Base-by-base conservation (phyloP, 176 grass and related monocot genomes). In the Oryza meyeriana region DNA sequence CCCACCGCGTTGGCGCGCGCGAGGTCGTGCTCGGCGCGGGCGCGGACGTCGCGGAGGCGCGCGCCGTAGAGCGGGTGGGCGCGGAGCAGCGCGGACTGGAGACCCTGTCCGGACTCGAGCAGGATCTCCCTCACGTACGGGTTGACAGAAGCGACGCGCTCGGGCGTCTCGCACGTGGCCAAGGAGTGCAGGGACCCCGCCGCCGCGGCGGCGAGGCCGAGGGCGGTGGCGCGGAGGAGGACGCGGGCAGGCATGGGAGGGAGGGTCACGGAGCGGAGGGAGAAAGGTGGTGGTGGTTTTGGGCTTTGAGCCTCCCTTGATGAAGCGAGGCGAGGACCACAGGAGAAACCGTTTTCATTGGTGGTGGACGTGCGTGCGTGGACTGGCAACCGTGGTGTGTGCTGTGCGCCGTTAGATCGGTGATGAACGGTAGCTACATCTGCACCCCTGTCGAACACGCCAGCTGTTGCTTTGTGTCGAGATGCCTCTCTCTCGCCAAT, bases 201-300 rank as follows among this genome's bases (percentile, higher is more conserved):
- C 0, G 33, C 22, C 0, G 74, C 73, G 1, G 82, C 64, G 64
- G 73, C 73, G 12, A 84, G 48, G 74, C 82, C 27, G 20, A 77
- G 64, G 17, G 73, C 82, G 34, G 73, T 16, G 48, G 64, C 73
- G 48, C 74, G 82, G 82, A 40, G 35, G 64, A 84, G 73, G 64
- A 77, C 35, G 48, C 64, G 58, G 7, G 17, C 27, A n/a, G 48
- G 48, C 82, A 84, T 84, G 52, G 47, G 47, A 36, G 35, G 35
- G 5, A 36, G 35, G 5, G 35, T 36, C 35, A 36, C 35, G 41
- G n/a, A 39, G 40, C 6, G 12, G 25, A 68, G 81, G 47, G 14
- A 8, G 39, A 29, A 66, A 33, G 4, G 32, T 33, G 62, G 10
- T 16, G 29, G 64, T 52, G 18, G 27, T 47, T 45, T 17, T 39